Percentiles rank a stretch among this genome's conserved stretches.
Evolutionary conservation across 2,329 filamentous ascomycete genomes (phyloP).

Genomic region (Colletotrichum camelliae): DNA sequence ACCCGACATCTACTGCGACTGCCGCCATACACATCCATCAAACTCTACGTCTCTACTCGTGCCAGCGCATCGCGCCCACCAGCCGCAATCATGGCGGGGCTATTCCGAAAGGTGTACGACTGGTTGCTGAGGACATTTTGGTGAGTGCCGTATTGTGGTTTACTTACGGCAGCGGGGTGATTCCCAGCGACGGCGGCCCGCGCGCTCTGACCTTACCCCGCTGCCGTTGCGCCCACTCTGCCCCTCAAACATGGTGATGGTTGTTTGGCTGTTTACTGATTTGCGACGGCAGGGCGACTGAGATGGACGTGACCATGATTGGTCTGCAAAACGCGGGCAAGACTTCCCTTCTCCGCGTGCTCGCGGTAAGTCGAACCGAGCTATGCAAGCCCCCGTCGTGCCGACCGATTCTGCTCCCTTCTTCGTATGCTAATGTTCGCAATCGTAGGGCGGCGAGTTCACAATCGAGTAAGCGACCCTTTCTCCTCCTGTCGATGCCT

Average conservation of each 20-base stretch:
- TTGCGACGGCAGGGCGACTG: constrained; percentile 77
- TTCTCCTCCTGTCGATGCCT: background rate
- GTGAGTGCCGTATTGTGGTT: constrained; percentile 57
- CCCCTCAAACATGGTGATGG: background rate
- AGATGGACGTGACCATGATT: constrained; percentile 99
- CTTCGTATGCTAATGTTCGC: constrained; percentile 38
- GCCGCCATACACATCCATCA: background rate
- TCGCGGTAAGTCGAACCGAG: constrained; percentile 75
- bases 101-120: constrained; percentile 96
- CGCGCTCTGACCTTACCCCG: constrained; percentile 13
- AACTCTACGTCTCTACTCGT: background rate
- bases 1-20: background rate
- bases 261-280: constrained; percentile 21
- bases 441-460: constrained; percentile 87
- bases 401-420: constrained; percentile 8
- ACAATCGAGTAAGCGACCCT: constrained; percentile 86
- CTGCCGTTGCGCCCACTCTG: constrained; percentile 2
- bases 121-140: constrained; percentile 98
- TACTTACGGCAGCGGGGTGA: constrained; percentile 1
- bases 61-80: constrained; percentile 26
- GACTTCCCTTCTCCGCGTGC: constrained; percentile 89
- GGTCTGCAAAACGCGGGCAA: constrained; percentile 98
- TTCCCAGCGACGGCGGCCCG: constrained; percentile 4
- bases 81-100: constrained; percentile 74
- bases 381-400: constrained; percentile 23